Evolutionary conservation across 805 yeast genomes (phyloP).

Genomic region (Sugiyamaella boreocaroliniensis): DNA sequence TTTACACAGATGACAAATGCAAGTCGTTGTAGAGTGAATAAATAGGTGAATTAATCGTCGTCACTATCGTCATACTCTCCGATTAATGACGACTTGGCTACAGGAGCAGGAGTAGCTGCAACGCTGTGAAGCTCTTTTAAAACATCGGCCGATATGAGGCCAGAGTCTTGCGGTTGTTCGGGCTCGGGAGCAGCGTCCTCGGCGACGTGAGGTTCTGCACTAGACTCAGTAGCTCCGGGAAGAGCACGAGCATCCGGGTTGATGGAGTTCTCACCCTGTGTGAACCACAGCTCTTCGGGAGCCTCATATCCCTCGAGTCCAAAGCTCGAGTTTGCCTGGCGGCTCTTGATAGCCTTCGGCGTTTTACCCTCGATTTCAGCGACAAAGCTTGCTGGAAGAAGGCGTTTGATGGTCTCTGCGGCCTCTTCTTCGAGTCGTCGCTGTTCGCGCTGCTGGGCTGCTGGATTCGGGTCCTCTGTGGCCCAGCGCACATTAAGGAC

Average conservation of each 20-base stretch:
- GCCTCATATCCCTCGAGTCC: constrained; percentile 25
- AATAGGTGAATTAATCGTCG: background rate
- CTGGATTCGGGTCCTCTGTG: constrained; percentile 76
- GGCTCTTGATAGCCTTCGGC: constrained; percentile 2
- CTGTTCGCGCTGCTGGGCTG: constrained; percentile 45
- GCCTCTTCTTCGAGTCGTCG: constrained; percentile 46
- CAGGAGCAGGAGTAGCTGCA: background rate
- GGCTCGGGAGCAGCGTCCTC: constrained; percentile 2
- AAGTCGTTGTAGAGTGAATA: background rate
- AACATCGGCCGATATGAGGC: background rate
- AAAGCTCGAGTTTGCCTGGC: constrained; percentile 10
- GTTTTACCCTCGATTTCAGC: constrained; percentile 28
- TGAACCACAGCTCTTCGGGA: constrained; percentile 23
- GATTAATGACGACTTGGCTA: background rate
- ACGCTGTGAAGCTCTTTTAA: background rate
- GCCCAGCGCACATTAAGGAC: constrained; percentile 80
- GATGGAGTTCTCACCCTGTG: constrained; percentile 14
- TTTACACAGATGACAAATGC: background rate
- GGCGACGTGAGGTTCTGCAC: constrained; percentile 4
- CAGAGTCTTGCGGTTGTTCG: background rate
- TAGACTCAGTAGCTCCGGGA: background rate
- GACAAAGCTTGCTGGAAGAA: constrained; percentile 43
- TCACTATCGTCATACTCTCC: background rate
- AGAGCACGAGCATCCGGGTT: constrained; percentile 10
- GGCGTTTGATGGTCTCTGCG: constrained; percentile 34